phyloP scores from a whole-genome alignment of 2,329 filamentous ascomycete species.

The Diplodia mutila region DNA sequence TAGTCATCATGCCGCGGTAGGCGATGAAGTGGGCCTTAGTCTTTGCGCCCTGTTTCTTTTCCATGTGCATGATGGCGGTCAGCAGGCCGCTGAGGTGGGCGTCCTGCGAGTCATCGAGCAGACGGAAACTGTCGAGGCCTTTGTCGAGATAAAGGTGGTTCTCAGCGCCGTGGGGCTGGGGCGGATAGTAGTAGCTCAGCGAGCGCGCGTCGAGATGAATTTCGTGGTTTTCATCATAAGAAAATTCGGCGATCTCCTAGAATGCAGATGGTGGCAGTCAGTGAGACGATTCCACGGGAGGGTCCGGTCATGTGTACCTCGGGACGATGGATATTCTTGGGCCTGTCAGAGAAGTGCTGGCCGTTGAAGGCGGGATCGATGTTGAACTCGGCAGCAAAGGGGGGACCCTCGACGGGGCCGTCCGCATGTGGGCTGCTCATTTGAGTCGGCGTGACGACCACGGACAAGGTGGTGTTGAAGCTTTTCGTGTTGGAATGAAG shows the following conservation, averaged over 20 bases:
- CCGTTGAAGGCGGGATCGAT: background rate
- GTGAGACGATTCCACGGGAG: background rate
- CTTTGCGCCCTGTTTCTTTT: conserved; percentile 68
- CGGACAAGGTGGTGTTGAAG: background rate
- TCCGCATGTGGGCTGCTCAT: background rate
- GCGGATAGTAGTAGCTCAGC: conserved; percentile 86
- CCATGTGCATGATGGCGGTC: conserved; percentile 72
- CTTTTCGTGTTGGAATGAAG: background rate
- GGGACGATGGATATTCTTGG: background rate
- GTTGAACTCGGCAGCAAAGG: background rate
- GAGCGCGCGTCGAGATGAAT: conserved; percentile 79
- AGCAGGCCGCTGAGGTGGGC: conserved; percentile 87
- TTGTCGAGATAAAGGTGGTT: conserved; percentile 67
- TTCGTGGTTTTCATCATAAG: conserved; percentile 81
- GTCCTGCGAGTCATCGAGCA: conserved; percentile 79
- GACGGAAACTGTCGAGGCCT: conserved; percentile 81
- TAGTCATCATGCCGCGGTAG: conserved; percentile 99
- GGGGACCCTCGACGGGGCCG: background rate
- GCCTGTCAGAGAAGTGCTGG: background rate
- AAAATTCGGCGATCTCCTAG: conserved; percentile 84
- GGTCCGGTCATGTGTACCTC: background rate
- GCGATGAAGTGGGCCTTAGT: conserved; percentile 82
- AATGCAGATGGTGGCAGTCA: background rate
- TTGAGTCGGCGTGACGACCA: background rate
- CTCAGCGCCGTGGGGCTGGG: conserved; percentile 59